Base-by-base conservation (phyloP, 75 land plant species). In the Selaginella tamariscina region DNA sequence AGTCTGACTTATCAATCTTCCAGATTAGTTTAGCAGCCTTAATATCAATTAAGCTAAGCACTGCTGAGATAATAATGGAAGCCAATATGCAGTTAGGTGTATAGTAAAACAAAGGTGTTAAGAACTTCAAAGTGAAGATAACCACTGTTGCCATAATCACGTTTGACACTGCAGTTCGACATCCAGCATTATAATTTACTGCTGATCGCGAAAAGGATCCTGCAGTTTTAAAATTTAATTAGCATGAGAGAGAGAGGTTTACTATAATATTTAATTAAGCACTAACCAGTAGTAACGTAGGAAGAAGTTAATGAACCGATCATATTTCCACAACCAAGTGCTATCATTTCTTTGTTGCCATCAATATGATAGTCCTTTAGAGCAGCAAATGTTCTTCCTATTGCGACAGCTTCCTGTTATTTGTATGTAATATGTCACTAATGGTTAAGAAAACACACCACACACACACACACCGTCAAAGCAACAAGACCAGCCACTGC, bases 401-500 rank as follows among this genome's bases (percentile, higher is more conserved):
- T n/a, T 9, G n/a, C 18, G 23, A 59, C 23, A 8, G n/a, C 62
- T 59, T 59, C 18, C 62, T 59, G 62, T 23, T 59, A 2, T 59
- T 5, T 23, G 62, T 2, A 59, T 59, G 26, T 9, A 59, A 9
- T 59, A 23, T n/a, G 8, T 23, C 5, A 59, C 21, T 59, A 2
- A 5, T 5, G n/a, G 23, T 27, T 59, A 59, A 5, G 8, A 23
- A 26, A 59, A 21, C 26, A n/a, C 5, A 2, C 8, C 9, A 59
- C 27, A 26, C n/a, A n/a, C n/a, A 59, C n/a, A 26, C 8, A 2
- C 8, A 59, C 62, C 62, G n/a, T 59, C 9, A 59, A n/a, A 2
- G 18, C 62, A n/a, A 59, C 26, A n/a, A 59, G 62, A 8, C 27
- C 62, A 59, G 21, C 18, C 21, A 82, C 56, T 24, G 82, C 24